These are phyloP conservation scores for Coemansia sp. DNA, from an alignment of 192 early-diverging fungal genomes.

Conservation along the genomic window DNA sequence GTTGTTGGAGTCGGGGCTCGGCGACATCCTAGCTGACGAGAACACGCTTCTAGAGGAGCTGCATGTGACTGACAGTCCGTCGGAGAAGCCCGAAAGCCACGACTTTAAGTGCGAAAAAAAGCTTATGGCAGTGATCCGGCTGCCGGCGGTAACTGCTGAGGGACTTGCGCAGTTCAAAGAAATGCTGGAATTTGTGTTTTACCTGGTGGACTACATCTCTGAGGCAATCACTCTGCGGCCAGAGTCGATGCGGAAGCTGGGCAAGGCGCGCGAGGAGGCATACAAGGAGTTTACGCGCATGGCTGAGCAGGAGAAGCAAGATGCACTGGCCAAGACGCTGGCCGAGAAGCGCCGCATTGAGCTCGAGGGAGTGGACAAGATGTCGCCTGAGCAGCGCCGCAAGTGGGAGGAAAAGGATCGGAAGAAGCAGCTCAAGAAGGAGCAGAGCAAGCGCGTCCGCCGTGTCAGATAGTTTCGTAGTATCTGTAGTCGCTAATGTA, in stretches of 20 bases:
- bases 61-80: constrained; percentile 62
- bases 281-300: constrained; percentile 64
- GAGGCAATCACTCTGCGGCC: constrained; percentile 36
- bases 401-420: constrained; percentile 85
- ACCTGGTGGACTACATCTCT: constrained; percentile 44
- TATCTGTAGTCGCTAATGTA: no score
- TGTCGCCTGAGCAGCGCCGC: constrained; percentile 78
- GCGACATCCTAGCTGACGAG: constrained; percentile 33
- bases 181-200: constrained; percentile 52
- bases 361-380: constrained; percentile 65
- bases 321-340: constrained; percentile 68
- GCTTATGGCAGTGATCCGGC: constrained; percentile 37
- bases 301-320: constrained; percentile 68
- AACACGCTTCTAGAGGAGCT: constrained; percentile 60
- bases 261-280: constrained; percentile 67
- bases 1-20: constrained; percentile 60
- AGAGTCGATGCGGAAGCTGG: constrained; percentile 59
- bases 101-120: constrained; percentile 59
- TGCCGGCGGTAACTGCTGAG: constrained; percentile 31
- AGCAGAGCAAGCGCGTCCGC: constrained; percentile 63
- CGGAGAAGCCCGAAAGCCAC: constrained; percentile 60
- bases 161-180: constrained; percentile 25
- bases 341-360: constrained; percentile 66
- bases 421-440: constrained; percentile 71
- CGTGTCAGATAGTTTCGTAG: constrained; percentile 42